Percentiles rank a stretch among this genome's conserved stretches.
These are phyloP conservation scores for Pseudodiploospora longispora DNA, from an alignment of 2,329 filamentous ascomycete species.

Conservation along the genomic window DNA sequence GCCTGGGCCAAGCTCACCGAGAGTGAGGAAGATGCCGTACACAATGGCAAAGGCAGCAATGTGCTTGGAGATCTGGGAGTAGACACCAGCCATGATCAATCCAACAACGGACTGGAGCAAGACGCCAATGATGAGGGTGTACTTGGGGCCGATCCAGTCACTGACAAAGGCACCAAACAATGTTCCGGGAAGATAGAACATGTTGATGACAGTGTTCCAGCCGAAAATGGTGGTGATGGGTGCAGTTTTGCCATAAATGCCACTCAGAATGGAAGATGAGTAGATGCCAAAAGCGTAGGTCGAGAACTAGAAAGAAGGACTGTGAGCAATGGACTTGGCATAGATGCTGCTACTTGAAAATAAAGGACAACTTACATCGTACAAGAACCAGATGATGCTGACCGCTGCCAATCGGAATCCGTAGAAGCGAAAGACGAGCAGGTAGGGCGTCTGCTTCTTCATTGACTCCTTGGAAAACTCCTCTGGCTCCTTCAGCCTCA, in stretches of 20 bases:
- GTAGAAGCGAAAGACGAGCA: constrained; percentile 56
- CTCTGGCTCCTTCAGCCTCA: constrained; percentile 70
- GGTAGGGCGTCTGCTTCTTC: constrained; percentile 50
- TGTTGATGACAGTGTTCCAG: constrained; percentile 81
- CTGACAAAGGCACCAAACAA: constrained; percentile 67
- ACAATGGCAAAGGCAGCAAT: constrained; percentile 30
- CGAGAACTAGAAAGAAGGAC: constrained; percentile 48
- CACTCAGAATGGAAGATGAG: constrained; percentile 63
- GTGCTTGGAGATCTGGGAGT: constrained; percentile 55
- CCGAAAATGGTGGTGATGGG: constrained; percentile 73
- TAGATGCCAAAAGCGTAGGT: constrained; percentile 83
- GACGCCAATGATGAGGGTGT: constrained; percentile 65
- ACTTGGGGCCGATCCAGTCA: constrained; percentile 71
- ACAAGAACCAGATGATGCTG: constrained; percentile 76
- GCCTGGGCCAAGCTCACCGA: constrained; percentile 61
- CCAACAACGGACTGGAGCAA: constrained; percentile 67
- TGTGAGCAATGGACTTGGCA: neutral
- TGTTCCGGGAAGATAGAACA: constrained; percentile 83
- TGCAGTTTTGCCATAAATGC: constrained; percentile 49
- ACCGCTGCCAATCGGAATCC: constrained; percentile 64
- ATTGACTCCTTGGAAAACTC: constrained; percentile 66
- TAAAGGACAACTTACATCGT: constrained; percentile 44
- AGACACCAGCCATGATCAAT: constrained; percentile 82
- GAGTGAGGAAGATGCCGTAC: constrained; percentile 29
- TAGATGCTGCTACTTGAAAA: neutral